phyloP scores from a whole-genome alignment of 2,329 filamentous ascomycete species.

The Nothomitra cinnamomea region DNA sequence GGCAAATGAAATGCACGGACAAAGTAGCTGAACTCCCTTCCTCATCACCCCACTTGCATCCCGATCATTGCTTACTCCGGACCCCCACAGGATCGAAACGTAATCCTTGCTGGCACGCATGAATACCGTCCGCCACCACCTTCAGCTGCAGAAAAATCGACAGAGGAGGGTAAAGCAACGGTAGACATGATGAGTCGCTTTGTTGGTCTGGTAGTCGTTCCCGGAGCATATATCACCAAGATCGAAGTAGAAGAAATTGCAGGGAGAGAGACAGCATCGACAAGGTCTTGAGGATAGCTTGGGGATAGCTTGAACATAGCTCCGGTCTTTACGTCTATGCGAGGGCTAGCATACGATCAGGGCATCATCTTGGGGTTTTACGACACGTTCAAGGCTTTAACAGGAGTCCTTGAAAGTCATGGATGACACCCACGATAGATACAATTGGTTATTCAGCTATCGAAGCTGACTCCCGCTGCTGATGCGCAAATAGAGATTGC shows the following conservation, averaged over 20 bases:
- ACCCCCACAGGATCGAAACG: conserved; percentile 54
- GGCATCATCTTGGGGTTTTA: neutral
- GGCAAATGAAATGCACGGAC: conserved; percentile 88
- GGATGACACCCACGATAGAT: neutral
- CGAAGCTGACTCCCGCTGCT: neutral
- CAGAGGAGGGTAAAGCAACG: conserved; percentile 29
- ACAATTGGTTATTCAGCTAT: neutral
- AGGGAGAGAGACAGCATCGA: neutral
- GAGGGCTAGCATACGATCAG: neutral
- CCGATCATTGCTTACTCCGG: conserved; percentile 9
- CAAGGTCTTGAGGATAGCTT: neutral
- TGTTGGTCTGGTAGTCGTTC: conserved; percentile 77
- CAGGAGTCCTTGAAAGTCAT: neutral
- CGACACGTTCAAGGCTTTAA: neutral
- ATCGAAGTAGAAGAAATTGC: conserved; percentile 64
- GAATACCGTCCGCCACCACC: conserved; percentile 68
- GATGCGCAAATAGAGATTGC: neutral
- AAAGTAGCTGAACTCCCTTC: conserved; percentile 37
- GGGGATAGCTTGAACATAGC: neutral
- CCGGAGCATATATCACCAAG: conserved; percentile 67
- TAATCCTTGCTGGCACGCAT: conserved; percentile 71
- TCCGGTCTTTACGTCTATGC: too few species aligned
- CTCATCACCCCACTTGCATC: neutral
- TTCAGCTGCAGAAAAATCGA: conserved; percentile 18
- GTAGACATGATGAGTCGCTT: conserved; percentile 70